Base-by-base conservation (phyloP, 306 rosid genomes). In the Acacia acuminata region DNA sequence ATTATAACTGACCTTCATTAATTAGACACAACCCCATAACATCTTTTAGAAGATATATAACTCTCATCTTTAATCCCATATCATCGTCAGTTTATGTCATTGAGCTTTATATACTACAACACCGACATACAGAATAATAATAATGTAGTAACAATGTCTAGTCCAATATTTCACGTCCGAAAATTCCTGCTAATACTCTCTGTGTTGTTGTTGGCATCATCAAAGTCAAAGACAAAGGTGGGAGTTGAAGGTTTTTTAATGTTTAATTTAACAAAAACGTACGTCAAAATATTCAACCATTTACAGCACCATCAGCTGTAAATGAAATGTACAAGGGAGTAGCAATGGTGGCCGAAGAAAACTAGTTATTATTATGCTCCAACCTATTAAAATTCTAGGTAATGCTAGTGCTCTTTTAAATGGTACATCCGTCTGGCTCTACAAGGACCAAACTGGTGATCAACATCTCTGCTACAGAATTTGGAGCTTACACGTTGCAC, bases 321-420 rank as follows among this genome's bases (percentile, higher is more conserved):
- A 56, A 8, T 56, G n/a, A 56, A 48, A 48, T 51, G 45, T 22
- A 24, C 36, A n/a, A 43, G 76, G 50, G 56, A 44, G 30, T 56
- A 71, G 25, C 56, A 45, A 19, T 1, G 30, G 64, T 17, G 78
- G n/a, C 61, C 77, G 15, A 77, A 65, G 27, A 40, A 40, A 50
- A 74, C 38, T 44, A 80, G 75, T 80, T 72, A 77, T 77, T 74
- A n/a, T 24, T 22, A 24, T 58, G 67, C 45, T 74, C 48, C 75
- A 58, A 76, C 77, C 17, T 51, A 64, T 24, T 12, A 71, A 64
- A 43, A 69, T 78, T 75, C 76, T 17, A 61, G 3, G 42, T 75
- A 63, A 75, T 55, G 77, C 86, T 64, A 63, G 70, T 71, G 77
- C 86, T 78, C 67, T 71, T 55, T 32, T 47, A 43, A 51, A 53